phyloP scores from a whole-genome alignment of 805 yeast genomes.

The Barnettozyma salicaria region DNA sequence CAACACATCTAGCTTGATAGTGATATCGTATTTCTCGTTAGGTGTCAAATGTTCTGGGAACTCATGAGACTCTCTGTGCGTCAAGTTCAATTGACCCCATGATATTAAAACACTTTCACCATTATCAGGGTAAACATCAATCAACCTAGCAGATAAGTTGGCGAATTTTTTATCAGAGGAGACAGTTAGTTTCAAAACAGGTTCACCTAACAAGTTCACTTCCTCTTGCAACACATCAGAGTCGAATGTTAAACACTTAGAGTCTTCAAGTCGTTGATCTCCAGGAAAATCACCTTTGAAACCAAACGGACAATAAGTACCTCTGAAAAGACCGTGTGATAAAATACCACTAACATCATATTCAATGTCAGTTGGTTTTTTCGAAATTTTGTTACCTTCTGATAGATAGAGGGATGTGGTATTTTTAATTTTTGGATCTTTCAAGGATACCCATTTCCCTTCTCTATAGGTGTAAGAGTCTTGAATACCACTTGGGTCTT shows the following conservation, averaged over 20 bases:
- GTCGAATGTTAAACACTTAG: slow-evolving; percentile 35
- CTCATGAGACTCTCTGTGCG: slow-evolving; percentile 38
- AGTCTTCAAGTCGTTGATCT: slow-evolving; percentile 38
- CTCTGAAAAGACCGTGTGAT: slow-evolving; percentile 40
- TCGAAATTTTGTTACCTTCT: slow-evolving; percentile 10
- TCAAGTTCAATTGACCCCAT: slow-evolving; percentile 41
- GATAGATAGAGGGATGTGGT: slow-evolving; percentile 14
- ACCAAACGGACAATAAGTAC: slow-evolving; percentile 43
- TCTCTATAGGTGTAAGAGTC: slow-evolving; percentile 34
- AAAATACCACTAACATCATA: slow-evolving; percentile 29
- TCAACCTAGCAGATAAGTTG: slow-evolving; percentile 35
- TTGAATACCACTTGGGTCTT: slow-evolving; percentile 35
- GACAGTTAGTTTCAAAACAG: slow-evolving; percentile 28
- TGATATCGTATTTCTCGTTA: slow-evolving; percentile 30
- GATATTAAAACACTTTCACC: slow-evolving; percentile 32
- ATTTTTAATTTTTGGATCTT: slow-evolving; percentile 14
- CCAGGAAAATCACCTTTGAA: slow-evolving; percentile 41
- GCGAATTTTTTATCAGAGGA: slow-evolving; percentile 35
- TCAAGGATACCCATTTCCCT: slow-evolving; percentile 36
- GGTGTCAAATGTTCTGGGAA: slow-evolving; percentile 32
- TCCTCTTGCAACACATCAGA: slow-evolving; percentile 24
- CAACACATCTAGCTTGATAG: slow-evolving; percentile 34
- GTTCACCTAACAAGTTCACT: slow-evolving; percentile 34
- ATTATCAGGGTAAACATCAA: slow-evolving; percentile 34
- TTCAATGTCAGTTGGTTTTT: slow-evolving; percentile 2